Evolutionary conservation across 2,329 filamentous ascomycete genomes (phyloP), one percentile per base, ranked within the genome.

Genomic region (Phyllosticta citriasiana): DNA sequence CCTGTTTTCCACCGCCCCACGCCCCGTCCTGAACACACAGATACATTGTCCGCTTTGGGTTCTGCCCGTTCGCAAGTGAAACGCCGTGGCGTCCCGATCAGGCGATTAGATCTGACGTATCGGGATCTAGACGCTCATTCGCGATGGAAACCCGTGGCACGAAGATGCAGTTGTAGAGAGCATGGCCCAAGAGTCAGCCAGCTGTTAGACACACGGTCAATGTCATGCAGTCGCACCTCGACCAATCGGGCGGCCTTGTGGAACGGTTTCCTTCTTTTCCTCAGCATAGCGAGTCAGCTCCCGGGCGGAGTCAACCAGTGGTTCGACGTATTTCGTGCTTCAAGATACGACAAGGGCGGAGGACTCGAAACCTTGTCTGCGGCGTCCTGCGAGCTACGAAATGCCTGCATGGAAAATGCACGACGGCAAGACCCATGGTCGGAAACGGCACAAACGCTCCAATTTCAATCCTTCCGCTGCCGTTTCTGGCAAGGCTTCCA

Each of bases 51-150:
- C 33, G 10, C 33, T 40, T 40, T 40, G 33, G 33, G 33, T 40
- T 40, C 33, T 40, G 33, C 33, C 33, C 33, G 33, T 40, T 40
- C 58, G n/a, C 58, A 51, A 40, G 53, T 60, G 58, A 60, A 60
- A 60, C 58, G 35, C 58, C 53, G 58, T 60, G 58, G 58, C 58
- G 58, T 60, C 58, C 58, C 58, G 35, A 60, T 60, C 58, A 60
- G 58, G 58, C 58, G 58, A 60, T 25, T 35, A 60, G 58, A 60
- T 60, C 58, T 60, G 53, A 24, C 58, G 53, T 53, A 60, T 60
- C 58, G 53, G 58, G 58, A 60, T 60, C 58, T 60, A 55, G 58
- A 60, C 58, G 58, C 53, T 26, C 53, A 14, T 25, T 26, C 33
- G 27, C 52, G 51, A 59, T 53, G 26, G 51, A 51, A 53, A 53